Percentiles rank a stretch among this genome's conserved stretches.
Evolutionary conservation across 164 flowering plant species (phyloP).

Genomic region (Umbellularia californica): DNA sequence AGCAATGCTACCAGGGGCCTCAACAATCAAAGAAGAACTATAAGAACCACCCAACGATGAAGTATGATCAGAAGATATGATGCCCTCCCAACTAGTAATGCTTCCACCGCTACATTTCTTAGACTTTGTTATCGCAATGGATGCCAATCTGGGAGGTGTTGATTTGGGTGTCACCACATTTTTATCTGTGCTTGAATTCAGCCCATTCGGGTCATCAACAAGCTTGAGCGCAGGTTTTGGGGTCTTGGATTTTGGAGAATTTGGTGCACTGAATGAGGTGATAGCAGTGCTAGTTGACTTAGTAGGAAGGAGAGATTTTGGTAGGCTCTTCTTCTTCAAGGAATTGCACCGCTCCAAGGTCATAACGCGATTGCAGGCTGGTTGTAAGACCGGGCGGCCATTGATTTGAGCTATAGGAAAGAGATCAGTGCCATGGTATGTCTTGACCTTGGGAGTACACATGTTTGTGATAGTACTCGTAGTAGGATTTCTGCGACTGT

Average conservation of each 20-base stretch:
- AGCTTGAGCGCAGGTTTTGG: slow-evolving; percentile 39
- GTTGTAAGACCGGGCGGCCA: slow-evolving; percentile 66
- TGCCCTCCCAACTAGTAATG: neutral
- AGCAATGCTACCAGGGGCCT: slow-evolving; percentile 75
- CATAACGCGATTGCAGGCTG: slow-evolving; percentile 51
- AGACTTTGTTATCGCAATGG: slow-evolving; percentile 35
- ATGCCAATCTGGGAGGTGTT: slow-evolving; percentile 9
- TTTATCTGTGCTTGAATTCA: slow-evolving; percentile 43
- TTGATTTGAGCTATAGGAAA: slow-evolving; percentile 29
- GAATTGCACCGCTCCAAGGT: slow-evolving; percentile 32
- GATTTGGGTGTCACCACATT: slow-evolving; percentile 19
- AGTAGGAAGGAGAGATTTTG: slow-evolving; percentile 20
- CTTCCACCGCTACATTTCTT: slow-evolving; percentile 15
- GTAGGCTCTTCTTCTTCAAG: slow-evolving; percentile 24
- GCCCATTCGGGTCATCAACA: slow-evolving; percentile 37
- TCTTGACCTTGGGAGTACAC: slow-evolving; percentile 45
- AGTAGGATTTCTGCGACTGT: neutral
- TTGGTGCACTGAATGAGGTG: slow-evolving; percentile 26
- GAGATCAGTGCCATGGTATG: slow-evolving; percentile 16
- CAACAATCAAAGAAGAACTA: slow-evolving; percentile 46
- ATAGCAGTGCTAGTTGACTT: slow-evolving; percentile 9
- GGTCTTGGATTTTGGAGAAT: slow-evolving; percentile 45
- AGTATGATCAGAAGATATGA: neutral
- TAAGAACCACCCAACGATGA: slow-evolving; percentile 10
- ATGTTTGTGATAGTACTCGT: slow-evolving; percentile 15